Base-by-base conservation (phyloP, 2,329 filamentous ascomycete species). In the Epichloe glyceriae region DNA sequence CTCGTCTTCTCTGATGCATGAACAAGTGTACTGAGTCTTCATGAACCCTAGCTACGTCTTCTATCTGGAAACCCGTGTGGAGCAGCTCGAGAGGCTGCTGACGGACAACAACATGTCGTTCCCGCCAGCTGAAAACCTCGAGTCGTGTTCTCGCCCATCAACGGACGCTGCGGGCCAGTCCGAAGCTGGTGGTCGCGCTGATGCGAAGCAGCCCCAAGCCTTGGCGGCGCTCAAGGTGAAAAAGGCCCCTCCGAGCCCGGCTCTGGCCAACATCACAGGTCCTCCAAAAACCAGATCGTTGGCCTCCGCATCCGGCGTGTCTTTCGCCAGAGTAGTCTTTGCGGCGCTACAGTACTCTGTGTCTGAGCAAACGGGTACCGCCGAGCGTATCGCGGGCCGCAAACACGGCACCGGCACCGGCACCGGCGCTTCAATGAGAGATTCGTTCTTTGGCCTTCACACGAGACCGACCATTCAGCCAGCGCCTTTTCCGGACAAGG, bases 401-500 rank as follows among this genome's bases (percentile, higher is more conserved):
- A 58, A 60, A 22, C 52, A 54, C 1, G 55, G 55, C 44, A 60
- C 58, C 5, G 61, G 77, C 38, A 88, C 88, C 1, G 55, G 55
- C 43, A 60, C 58, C 5, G 61, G 77, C 38, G 88, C 88, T 17
- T 88, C 86, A 12, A 93, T 95, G 85, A 80, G 90, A 53, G 91
- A 97, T 67, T 95, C 89, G 0, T 96, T 96, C 73, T 97, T 97
- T 62, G 91, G 91, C n/a, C 72, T 97, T 43, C 89, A 96, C 59
- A 94, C 88, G 2, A 90, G 86, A 59, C 88, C 90, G 2, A 88
- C 83, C 15, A 93, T 96, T 62, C 83, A 86, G 54, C 86, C 86
- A 43, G 90, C 90, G 0, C 76, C 82, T 0, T 96, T 97, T 59
- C 93, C 93, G 0, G 81, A 86, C 55, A 81, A 79, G 55, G 80